Evolutionary conservation across 2,329 filamentous ascomycete genomes (phyloP).

Genomic region (Epichloe amarillans): DNA sequence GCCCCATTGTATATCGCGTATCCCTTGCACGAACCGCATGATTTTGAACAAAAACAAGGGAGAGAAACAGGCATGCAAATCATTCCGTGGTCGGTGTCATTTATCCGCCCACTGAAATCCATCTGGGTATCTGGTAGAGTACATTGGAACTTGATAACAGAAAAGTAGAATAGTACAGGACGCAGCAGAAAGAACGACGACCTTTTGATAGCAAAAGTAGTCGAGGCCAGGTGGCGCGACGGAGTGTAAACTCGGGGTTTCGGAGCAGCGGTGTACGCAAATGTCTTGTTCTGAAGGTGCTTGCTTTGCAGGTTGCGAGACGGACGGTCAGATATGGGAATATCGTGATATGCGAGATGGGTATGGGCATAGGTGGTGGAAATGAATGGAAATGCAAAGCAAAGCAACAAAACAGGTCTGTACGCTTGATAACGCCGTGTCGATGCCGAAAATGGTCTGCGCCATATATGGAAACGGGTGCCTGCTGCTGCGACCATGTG

Average conservation of each 20-base stretch:
- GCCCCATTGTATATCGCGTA: too few relatives aligned
- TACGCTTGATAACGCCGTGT: background rate
- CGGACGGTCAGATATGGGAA: too few relatives aligned
- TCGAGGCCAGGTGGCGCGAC: too few relatives aligned
- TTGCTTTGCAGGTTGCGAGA: too few relatives aligned
- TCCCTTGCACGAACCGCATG: too few relatives aligned
- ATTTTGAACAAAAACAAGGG: background rate
- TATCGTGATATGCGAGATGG: too few relatives aligned
- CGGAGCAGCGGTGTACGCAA: too few relatives aligned
- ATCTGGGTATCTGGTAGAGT: conserved; percentile 5
- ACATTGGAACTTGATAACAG: background rate
- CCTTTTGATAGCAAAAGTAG: too few relatives aligned
- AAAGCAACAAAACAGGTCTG: background rate
- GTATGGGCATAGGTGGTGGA: background rate
- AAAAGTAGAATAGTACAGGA: background rate
- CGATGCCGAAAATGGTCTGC: background rate
- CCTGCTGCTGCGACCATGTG: conserved; percentile 2
- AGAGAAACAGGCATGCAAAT: background rate
- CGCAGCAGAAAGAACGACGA: background rate
- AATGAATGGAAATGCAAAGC: background rate
- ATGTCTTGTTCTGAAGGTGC: too few relatives aligned
- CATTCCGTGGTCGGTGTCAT: too few relatives aligned
- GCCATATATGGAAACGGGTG: background rate
- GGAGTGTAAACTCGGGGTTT: too few relatives aligned
- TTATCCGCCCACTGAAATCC: background rate